These are phyloP conservation scores for Mortierella alpina DNA, from an alignment of 192 early-diverging fungal species.

Conservation along the genomic window DNA sequence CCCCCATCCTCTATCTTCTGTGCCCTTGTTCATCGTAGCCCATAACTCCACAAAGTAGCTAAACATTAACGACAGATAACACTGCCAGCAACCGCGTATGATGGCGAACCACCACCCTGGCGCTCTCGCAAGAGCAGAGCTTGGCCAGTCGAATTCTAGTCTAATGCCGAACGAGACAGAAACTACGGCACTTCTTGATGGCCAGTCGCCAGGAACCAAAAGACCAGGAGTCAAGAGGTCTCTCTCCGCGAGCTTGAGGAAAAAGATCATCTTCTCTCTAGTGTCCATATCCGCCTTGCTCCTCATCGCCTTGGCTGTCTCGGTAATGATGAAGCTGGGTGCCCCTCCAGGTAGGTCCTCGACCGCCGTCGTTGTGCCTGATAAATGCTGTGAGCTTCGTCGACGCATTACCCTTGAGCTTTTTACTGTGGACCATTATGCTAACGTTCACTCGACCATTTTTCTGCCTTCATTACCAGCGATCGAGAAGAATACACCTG, in stretches of 20 bases:
- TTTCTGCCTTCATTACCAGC: background rate
- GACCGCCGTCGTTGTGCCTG: background rate
- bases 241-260: constrained; percentile 23
- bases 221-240: background rate
- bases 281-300: constrained; percentile 20
- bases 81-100: background rate
- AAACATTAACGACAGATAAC: background rate
- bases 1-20: background rate
- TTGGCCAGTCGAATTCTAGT: constrained; percentile 9
- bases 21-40: background rate
- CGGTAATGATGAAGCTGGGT: constrained; percentile 18
- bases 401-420: too few relatives aligned
- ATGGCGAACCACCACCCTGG: background rate
- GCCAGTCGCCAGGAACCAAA: background rate
- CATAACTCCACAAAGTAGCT: too few relatives aligned
- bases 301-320: constrained; percentile 11
- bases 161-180: constrained; percentile 9
- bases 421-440: too few relatives aligned
- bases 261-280: constrained; percentile 25
- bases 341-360: constrained; percentile 14
- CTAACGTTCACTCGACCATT: background rate
- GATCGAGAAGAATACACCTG: constrained; percentile 29
- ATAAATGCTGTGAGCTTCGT: too few relatives aligned
- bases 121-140: constrained; percentile 20
- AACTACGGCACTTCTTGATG: constrained; percentile 6